Conservation (phyloP, 371 early-diverging fungal genomes). For the Apophysomyces variabilis region DNA sequence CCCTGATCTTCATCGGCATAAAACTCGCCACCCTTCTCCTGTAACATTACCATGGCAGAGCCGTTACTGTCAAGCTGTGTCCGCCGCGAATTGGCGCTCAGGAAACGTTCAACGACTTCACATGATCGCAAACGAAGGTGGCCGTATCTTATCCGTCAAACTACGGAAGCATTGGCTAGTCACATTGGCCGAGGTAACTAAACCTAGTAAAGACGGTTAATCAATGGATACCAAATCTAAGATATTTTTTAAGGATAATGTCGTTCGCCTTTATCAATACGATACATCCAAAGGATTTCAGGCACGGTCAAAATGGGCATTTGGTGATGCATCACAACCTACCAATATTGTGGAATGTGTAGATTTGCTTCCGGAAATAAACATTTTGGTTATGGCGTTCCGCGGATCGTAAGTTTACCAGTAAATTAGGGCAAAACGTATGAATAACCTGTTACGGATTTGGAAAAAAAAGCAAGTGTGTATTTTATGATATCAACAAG, state of each 20-base stretch:
- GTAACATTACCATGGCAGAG: constrained; percentile 35
- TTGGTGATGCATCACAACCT: constrained; percentile 33
- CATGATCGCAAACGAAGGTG: constrained; percentile 26
- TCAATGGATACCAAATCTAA: neutral
- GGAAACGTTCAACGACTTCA: constrained; percentile 42
- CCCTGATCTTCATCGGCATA: constrained; percentile 44
- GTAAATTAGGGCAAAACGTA: neutral
- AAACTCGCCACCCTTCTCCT: neutral
- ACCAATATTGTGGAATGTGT: constrained; percentile 44
- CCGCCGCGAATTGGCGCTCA: constrained; percentile 47
- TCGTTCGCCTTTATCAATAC: constrained; percentile 40
- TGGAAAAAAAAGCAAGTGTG: constrained; percentile 35
- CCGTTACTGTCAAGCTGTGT: constrained; percentile 45
- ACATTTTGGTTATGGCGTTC: constrained; percentile 50
- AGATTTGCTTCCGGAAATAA: constrained; percentile 48
- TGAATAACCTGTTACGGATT: too few species aligned
- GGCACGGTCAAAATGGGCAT: constrained; percentile 34
- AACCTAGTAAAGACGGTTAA: neutral
- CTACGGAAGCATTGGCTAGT: constrained; percentile 31
- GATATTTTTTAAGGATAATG: constrained; percentile 35
- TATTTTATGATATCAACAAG: constrained; percentile 48
- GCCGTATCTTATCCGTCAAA: constrained; percentile 44
- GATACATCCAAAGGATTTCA: constrained; percentile 27
- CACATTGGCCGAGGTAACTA: constrained; percentile 45
- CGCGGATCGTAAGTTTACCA: constrained; percentile 50